Base-by-base conservation (phyloP, 169 alveolate genomes). In the Plasmodium ovale region DNA sequence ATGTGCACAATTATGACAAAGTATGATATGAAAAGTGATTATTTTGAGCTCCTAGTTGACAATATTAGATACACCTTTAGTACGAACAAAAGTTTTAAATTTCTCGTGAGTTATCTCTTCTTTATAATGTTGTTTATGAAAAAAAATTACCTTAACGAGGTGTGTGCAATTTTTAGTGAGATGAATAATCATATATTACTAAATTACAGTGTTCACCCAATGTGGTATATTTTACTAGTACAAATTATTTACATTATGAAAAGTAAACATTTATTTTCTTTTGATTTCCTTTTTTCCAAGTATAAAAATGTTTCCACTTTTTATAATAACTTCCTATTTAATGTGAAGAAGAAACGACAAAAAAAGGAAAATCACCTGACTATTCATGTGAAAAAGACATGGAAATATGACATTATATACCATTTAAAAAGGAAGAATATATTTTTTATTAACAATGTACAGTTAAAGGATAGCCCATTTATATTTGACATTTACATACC, bases 401-500 rank as follows among this genome's bases (percentile, higher is more conserved):
- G 12, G 16, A 77, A 29, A 33, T 23, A 62, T 4, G 47, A n/a
- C 29, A 77, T 77, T 25, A n/a, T 44, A 19, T n/a, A 77, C 3
- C 62, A 39, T 54, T 31, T 77, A 47, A 29, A 77, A 37, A 53
- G 44, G 25, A 47, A 62, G 9, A 14, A 54, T 12, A 39, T 62
- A 12, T 37, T 29, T 21, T 77, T 60, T 77, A 21, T 60, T n/a
- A 54, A 19, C 29, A 37, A 62, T 47, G 16, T 77, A 1, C 49
- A 60, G 9, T 67, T 77, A 54, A 49, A 60, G 62, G 73, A 62
- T 39, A 77, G 88, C 16, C 88, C 88, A 31, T 77, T 77, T 27
- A 77, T 67, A 77, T 77, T 77, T 54, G 72, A 37, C 64, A 35
- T 77, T 23, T 77, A 62, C 49, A 14, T 77, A 12, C 88, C 88